phyloP scores from a whole-genome alignment of 2,329 filamentous ascomycete species.

The Paraconiothyrium brasiliense region DNA sequence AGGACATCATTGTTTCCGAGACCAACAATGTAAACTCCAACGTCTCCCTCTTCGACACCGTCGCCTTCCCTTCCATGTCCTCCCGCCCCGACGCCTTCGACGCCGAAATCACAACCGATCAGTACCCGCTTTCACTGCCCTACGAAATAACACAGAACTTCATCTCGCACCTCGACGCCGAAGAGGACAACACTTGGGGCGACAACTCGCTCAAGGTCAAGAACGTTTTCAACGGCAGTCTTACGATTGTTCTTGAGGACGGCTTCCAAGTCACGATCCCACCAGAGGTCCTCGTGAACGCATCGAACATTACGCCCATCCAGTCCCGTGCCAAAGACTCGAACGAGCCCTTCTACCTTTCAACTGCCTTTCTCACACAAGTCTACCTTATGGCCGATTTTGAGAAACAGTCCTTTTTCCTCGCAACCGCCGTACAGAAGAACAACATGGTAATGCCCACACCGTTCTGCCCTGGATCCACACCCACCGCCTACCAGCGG shows the following conservation, averaged over 20 bases:
- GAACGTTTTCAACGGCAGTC: constrained; percentile 49
- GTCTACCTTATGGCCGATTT: constrained; percentile 58
- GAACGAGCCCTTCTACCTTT: constrained; percentile 48
- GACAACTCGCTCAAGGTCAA: constrained; percentile 51
- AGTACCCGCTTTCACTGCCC: constrained; percentile 54
- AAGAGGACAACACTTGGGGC: constrained; percentile 48
- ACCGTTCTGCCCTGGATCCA: constrained; percentile 52
- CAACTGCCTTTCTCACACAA: constrained; percentile 53
- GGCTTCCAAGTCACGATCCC: constrained; percentile 54
- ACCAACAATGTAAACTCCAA: constrained; percentile 35
- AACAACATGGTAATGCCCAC: constrained; percentile 53
- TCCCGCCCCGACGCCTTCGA: constrained; percentile 46
- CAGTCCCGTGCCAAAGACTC: constrained; percentile 41
- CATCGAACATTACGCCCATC: constrained; percentile 50
- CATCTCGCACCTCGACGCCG: constrained; percentile 45
- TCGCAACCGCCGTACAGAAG: constrained; percentile 51
- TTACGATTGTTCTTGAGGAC: constrained; percentile 53
- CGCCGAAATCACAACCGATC: constrained; percentile 54
- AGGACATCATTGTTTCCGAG: constrained; percentile 51
- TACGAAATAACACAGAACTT: constrained; percentile 53
- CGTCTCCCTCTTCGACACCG: constrained; percentile 47
- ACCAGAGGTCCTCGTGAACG: constrained; percentile 48
- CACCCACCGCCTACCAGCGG: constrained; percentile 44
- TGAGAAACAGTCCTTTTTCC: constrained; percentile 52
- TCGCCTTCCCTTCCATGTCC: constrained; percentile 43